Evolutionary conservation across 2,329 filamentous ascomycete genomes (phyloP), one percentile per base, ranked within the genome.

Genomic region (Fusarium keratoplasticum): DNA sequence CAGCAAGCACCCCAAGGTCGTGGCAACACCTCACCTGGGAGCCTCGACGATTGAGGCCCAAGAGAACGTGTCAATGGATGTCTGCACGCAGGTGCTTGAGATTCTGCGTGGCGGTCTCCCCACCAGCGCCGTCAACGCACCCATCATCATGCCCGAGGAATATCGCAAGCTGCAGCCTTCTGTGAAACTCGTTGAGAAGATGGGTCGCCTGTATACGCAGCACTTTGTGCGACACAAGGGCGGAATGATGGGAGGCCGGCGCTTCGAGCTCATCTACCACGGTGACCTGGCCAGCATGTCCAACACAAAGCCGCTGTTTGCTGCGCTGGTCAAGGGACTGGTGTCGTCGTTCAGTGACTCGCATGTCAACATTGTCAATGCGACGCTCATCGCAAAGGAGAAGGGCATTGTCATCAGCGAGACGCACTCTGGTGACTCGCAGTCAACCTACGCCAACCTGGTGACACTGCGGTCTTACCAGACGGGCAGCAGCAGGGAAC

Each of bases 341-440:
- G 88, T 94, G 8, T 87, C 89, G 1, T 89, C 90, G 2, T 93
- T 96, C 74, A 92, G 89, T 65, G 90, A 91, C 66, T 85, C 87
- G 0, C 91, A 92, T 40, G 91, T 95, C 76, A 96, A 95, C 83
- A 95, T 96, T 69, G 94, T 96, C 76, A 96, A 96, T 78, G 94
- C 94, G 0, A 88, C 90, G 50, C 85, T 95, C 29, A 89, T 95
- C 16, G 93, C 94, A 22, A 92, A 90, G 72, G 92, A 95, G 76
- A 93, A 93, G 75, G 94, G 93, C 3, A 93, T 96, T 71, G 87
- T 92, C 52, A 91, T 96, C 78, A 94, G 92, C 78, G 94, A 96
- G 83, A 90, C 90, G 40, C 91, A 91, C 70, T 89, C 88, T 4
- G 87, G 91, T 9, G 90, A 92, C 1, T 87, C 89, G n/a, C 87